Evolutionary conservation across 139 green algal genomes (phyloP).

Genomic region (Spirogloea muscicola): DNA sequence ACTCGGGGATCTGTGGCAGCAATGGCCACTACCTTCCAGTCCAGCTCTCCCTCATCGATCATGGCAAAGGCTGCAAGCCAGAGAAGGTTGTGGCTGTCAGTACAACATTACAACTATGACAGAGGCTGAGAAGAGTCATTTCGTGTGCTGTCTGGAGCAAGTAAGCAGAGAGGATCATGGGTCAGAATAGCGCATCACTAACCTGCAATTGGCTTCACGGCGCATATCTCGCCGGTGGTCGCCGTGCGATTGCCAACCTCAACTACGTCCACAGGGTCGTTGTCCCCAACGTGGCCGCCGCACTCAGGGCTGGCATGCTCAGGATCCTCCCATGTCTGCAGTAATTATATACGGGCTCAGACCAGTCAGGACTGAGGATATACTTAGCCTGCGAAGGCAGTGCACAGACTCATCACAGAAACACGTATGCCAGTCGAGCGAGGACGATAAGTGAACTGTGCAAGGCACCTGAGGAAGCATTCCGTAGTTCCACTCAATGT

Average conservation of each 20-base stretch:
- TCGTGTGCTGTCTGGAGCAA: no score
- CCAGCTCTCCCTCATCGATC: conserved; percentile 97
- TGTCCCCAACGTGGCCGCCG: conserved; percentile 69
- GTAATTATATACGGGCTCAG: no score
- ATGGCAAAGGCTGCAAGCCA: conserved; percentile 65
- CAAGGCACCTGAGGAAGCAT: conserved; percentile 89
- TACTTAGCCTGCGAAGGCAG: no score
- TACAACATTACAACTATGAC: no score
- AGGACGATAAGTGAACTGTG: no score
- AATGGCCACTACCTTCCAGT: conserved; percentile 97
- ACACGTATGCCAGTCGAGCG: no score
- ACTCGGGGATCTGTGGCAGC: conserved; percentile 80
- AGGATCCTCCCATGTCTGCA: conserved; percentile 83
- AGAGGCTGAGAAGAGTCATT: no score
- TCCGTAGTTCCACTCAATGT: conserved; percentile 99
- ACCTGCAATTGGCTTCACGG: conserved; percentile 17
- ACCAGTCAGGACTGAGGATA: no score
- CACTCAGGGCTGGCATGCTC: conserved; percentile 62
- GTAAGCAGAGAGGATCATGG: not conserved
- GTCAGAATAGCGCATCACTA: not conserved
- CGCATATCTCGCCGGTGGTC: conserved; percentile 81
- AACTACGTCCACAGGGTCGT: conserved; percentile 63
- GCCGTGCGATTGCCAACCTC: conserved; percentile 58
- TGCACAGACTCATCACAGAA: no score
- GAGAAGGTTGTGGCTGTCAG: conserved; percentile 67